Evolutionary conservation across 495 filamentous ascomycete genomes (phyloP).

Genomic region (Apiosordaria backusii): DNA sequence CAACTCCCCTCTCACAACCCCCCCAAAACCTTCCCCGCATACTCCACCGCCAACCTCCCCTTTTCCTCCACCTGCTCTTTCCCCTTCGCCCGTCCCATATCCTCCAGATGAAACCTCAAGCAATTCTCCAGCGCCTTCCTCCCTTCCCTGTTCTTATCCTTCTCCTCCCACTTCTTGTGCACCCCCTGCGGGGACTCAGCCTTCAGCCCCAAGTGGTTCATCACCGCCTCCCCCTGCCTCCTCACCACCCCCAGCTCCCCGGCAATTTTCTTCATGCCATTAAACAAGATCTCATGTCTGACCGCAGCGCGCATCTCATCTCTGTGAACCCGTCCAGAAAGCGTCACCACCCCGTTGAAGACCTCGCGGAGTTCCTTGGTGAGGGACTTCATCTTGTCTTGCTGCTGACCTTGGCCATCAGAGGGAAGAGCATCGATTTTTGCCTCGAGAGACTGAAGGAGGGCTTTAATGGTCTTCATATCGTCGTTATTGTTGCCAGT

Average conservation of each 20-base stretch:
- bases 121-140: constrained; percentile 24
- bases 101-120: constrained; percentile 12
- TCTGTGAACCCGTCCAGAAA: constrained; percentile 12
- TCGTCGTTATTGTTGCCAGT: too few relatives aligned
- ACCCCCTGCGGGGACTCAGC: background rate
- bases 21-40: constrained; percentile 28
- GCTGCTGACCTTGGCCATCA: background rate
- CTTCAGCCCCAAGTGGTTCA: background rate
- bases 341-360: constrained; percentile 6
- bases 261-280: constrained; percentile 19
- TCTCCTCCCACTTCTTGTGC: background rate
- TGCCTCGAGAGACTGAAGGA: constrained; percentile 16
- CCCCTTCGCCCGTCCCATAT: constrained; percentile 20
- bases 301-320: constrained; percentile 15
- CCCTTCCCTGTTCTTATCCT: constrained; percentile 2
- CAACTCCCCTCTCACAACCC: constrained; percentile 7
- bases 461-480: constrained; percentile 18
- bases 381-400: background rate
- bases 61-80: constrained; percentile 17
- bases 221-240: constrained; percentile 2
- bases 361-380: background rate
- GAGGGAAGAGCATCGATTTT: background rate
- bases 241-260: constrained; percentile 9
- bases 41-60: constrained; percentile 23
- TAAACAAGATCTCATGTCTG: constrained; percentile 27